A percentile compares a stretch with the other conserved stretches of the same genome.
phyloP scores from a whole-genome alignment of 2,329 filamentous ascomycete genomes.

The Trichoderma afroharzianum region DNA sequence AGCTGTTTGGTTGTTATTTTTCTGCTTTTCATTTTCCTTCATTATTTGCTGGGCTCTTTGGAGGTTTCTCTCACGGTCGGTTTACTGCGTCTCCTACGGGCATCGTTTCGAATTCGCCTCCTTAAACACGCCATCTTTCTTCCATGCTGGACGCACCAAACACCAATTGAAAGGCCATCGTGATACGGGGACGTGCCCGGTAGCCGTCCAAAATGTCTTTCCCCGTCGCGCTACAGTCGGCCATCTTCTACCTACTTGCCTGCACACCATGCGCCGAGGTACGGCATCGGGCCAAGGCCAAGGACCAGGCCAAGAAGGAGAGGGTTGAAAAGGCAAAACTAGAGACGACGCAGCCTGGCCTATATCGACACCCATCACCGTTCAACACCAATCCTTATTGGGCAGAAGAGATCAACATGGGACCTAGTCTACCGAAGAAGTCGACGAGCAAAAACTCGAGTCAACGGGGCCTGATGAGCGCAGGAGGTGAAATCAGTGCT shows the following conservation, averaged over 20 bases:
- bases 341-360: constrained; percentile 65
- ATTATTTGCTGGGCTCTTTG: neutral
- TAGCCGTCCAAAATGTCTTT: constrained; percentile 39
- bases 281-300: constrained; percentile 65
- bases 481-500: constrained; percentile 53
- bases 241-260: constrained; percentile 72
- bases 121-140: neutral
- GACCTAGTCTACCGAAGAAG: constrained; percentile 69
- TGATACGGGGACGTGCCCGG: constrained; percentile 12
- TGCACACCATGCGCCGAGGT: constrained; percentile 76
- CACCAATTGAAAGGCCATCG: constrained; percentile 17
- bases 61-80: neutral
- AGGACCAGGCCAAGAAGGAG: constrained; percentile 65
- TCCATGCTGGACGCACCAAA: constrained; percentile 20
- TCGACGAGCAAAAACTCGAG: constrained; percentile 54
- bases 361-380: constrained; percentile 75
- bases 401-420: constrained; percentile 80
- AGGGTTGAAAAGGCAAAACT: constrained; percentile 61
- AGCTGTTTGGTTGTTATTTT: constrained; percentile 1
- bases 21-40: neutral
- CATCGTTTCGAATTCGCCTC: neutral
- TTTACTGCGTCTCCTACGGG: neutral
- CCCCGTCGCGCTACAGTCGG: constrained; percentile 65
- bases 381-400: constrained; percentile 88
- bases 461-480: constrained; percentile 57